These are phyloP conservation scores for Angomonas desouzai DNA, from an alignment of 208 protist genomes.

Conservation along the genomic window DNA sequence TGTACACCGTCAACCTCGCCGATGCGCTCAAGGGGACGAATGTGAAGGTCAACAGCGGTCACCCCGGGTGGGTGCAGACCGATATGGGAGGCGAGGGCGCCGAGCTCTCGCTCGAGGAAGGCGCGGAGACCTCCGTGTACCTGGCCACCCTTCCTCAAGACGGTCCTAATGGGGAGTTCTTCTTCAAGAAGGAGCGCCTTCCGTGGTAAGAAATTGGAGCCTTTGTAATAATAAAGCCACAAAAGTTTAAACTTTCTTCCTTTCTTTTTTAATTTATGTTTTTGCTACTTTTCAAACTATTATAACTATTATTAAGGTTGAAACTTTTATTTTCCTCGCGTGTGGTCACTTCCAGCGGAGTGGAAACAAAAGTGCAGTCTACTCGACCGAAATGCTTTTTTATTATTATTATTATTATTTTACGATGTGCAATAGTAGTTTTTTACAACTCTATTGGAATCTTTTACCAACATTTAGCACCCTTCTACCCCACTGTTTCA, in stretches of 20 bases:
- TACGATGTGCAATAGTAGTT: too few relatives aligned
- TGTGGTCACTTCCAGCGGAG: background rate
- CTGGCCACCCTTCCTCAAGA: constrained; percentile 66
- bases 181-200: constrained; percentile 66
- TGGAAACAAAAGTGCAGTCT: background rate
- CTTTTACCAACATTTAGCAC: background rate
- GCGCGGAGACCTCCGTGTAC: constrained; percentile 67
- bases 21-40: constrained; percentile 41
- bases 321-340: background rate
- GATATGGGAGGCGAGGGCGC: constrained; percentile 62
- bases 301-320: background rate
- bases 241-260: constrained; percentile 3
- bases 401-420: background rate
- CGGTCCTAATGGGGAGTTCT: constrained; percentile 69
- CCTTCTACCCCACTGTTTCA: background rate
- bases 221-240: background rate
- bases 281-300: background rate
- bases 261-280: background rate
- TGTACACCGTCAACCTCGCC: constrained; percentile 76
- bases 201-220: constrained; percentile 34
- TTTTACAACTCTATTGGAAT: background rate
- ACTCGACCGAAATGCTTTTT: background rate
- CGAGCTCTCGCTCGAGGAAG: constrained; percentile 42
- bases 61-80: constrained; percentile 73
- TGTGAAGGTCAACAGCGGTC: constrained; percentile 59